These are phyloP conservation scores for Oryza longistaminata DNA, from an alignment of 176 grass and related monocot genomes.

Conservation along the genomic window DNA sequence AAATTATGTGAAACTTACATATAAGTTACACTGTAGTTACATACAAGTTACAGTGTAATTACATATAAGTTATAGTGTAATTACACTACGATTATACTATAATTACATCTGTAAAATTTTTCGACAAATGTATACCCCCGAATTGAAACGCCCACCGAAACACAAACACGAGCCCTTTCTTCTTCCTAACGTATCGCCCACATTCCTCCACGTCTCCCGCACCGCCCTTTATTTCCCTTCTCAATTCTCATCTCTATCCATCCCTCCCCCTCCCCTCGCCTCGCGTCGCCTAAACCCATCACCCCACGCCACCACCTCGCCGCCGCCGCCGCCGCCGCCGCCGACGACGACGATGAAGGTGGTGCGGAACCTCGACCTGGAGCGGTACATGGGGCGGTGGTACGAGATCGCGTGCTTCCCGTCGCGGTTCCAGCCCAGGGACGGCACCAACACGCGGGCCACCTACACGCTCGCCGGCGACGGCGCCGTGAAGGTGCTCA, in stretches of 20 bases:
- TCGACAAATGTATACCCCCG: too few relatives aligned
- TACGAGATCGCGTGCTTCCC: conserved; percentile 83
- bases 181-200: not conserved
- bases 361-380: conserved; percentile 56
- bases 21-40: too few relatives aligned
- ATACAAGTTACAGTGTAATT: too few relatives aligned
- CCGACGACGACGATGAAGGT: conserved; percentile 25
- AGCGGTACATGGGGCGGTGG: conserved; percentile 78
- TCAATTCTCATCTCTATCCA: not conserved
- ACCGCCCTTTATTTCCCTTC: not conserved
- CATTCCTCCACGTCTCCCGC: not conserved
- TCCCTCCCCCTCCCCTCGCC: too few relatives aligned
- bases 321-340: too few relatives aligned
- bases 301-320: not conserved
- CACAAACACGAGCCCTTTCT: not conserved
- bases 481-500: conserved; percentile 62
- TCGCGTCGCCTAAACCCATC: not conserved
- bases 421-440: conserved; percentile 69
- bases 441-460: conserved; percentile 65
- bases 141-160: not conserved
- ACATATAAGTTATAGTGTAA: too few relatives aligned
- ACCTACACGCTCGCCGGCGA: conserved; percentile 61
- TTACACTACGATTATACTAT: too few relatives aligned
- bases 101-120: too few relatives aligned
- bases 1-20: too few relatives aligned